Base-by-base conservation (phyloP, 768 basidiomycete species). In the Leccinum pellstonianum region DNA sequence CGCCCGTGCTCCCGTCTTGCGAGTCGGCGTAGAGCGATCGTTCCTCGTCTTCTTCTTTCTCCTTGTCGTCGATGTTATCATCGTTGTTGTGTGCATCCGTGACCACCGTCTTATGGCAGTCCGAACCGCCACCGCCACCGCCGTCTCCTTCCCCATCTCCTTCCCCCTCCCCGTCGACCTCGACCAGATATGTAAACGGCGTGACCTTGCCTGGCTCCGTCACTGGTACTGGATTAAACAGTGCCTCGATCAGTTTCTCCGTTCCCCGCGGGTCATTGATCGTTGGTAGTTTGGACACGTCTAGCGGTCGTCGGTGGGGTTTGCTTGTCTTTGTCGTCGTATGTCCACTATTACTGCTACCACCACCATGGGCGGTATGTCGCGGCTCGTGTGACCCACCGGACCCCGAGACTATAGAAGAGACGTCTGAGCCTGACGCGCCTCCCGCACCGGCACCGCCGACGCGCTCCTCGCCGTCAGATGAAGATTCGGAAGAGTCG, bases 141-240 rank as follows among this genome's bases (percentile, higher is more conserved):
- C 59, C 59, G 23, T 61, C 61, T 1, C 53, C 62, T 3, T 68
- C 63, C 0, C 51, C 64, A 1, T 71, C 67, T 1, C 58, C 63
- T 5, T 64, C 62, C 5, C 54, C 70, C 3, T 64, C 62, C 10
- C 56, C 72, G 37, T 64, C 64, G 14, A 59, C 61, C 52, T 73
- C 76, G 47, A 68, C 64, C 43, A 75, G 74, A 56, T 75, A 77
- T 7, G 77, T 78, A 61, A 78, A 77, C 5, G 76, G 77, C 5
- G 66, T 72, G 19, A 73, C 60, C 43, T 58, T 59, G 35, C 25
- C 53, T 1, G 57, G 60, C 5, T 64, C 63, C 2, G 75, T 76
- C 9, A 82, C 82, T 2, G 78, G 80, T 2, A 79, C 79, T 2
- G 91, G 90, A 65, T 93, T 93, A 70, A 93, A 93, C 25, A 93